Evolutionary conservation across 1,284 basidiomycete species (phyloP).

Genomic region (Coniophora puteana): DNA sequence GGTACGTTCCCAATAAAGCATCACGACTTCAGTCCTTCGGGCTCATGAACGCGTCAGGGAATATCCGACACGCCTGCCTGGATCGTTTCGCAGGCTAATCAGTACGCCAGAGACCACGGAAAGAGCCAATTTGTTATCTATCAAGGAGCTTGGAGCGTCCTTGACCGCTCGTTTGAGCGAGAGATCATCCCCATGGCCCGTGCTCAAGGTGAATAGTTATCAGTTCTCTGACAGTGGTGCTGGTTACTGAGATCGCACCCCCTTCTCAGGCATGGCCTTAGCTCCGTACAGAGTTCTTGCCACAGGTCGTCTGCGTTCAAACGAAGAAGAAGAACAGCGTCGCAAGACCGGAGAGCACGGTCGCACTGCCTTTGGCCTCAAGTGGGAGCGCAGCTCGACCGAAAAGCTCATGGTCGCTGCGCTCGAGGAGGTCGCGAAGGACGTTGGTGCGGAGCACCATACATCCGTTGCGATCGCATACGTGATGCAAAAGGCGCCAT

Average conservation of each 20-base stretch:
- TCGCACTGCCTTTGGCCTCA: constrained; percentile 6
- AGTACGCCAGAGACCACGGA: constrained; percentile 41
- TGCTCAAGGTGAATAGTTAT: background rate
- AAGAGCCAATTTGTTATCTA: constrained; percentile 47
- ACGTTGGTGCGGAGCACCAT: constrained; percentile 6
- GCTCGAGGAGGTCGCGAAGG: constrained; percentile 26
- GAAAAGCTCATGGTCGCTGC: constrained; percentile 20
- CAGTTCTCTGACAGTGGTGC: background rate
- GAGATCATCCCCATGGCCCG: constrained; percentile 52
- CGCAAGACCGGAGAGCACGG: constrained; percentile 16
- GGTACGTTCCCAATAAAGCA: constrained; percentile 17
- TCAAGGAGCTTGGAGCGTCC: constrained; percentile 47
- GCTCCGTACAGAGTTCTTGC: constrained; percentile 33
- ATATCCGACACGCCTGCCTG: constrained; percentile 43
- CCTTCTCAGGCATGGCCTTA: constrained; percentile 24
- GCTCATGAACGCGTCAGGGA: constrained; percentile 6
- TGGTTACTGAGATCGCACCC: background rate
- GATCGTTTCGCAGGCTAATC: constrained; percentile 44
- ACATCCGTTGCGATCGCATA: constrained; percentile 41
- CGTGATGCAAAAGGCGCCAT: constrained; percentile 38
- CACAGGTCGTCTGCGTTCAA: constrained; percentile 22
- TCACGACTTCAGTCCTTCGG: background rate
- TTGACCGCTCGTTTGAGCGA: constrained; percentile 43
- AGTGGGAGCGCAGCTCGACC: constrained; percentile 22
- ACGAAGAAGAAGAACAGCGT: constrained; percentile 19